Conservation (phyloP, 225 moss, liverwort and hornwort genomes). For the Pseudoscleropodium purum region DNA sequence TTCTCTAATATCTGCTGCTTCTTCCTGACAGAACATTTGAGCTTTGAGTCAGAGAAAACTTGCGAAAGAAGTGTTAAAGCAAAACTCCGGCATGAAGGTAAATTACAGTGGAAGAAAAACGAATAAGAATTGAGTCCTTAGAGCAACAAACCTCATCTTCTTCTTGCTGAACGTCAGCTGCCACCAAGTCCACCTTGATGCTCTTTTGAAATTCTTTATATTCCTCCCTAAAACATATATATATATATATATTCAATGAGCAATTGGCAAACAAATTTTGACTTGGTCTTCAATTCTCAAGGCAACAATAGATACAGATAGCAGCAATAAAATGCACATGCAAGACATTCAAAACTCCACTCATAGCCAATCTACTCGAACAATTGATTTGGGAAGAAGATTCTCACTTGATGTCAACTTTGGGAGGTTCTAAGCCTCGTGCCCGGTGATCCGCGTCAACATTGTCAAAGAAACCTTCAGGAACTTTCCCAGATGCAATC, state of each 20-base stretch:
- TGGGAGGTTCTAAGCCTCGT: constrained; percentile 80
- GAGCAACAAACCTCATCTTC: constrained; percentile 70
- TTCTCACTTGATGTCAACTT: constrained; percentile 76
- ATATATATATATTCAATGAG: neutral
- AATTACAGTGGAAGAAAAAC: neutral
- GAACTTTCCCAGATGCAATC: constrained; percentile 34
- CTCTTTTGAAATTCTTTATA: constrained; percentile 86
- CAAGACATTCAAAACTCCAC: neutral
- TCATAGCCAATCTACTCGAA: neutral
- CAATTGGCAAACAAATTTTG: neutral
- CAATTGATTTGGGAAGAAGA: neutral
- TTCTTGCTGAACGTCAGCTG: constrained; percentile 68
- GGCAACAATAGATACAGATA: neutral
- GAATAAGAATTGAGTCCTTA: neutral
- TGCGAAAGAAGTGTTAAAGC: neutral
- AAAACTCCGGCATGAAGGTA: neutral
- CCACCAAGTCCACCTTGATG: constrained; percentile 70
- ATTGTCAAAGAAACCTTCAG: constrained; percentile 93
- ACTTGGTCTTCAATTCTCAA: neutral
- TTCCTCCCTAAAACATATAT: constrained; percentile 49
- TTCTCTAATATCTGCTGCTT: constrained; percentile 43
- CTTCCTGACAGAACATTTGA: constrained; percentile 19
- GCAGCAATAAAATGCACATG: neutral
- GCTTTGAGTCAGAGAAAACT: neutral
- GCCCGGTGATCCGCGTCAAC: constrained; percentile 87